These are phyloP conservation scores for Quercus engelmannii DNA, from an alignment of 306 rosid genomes.

Conservation along the genomic window DNA sequence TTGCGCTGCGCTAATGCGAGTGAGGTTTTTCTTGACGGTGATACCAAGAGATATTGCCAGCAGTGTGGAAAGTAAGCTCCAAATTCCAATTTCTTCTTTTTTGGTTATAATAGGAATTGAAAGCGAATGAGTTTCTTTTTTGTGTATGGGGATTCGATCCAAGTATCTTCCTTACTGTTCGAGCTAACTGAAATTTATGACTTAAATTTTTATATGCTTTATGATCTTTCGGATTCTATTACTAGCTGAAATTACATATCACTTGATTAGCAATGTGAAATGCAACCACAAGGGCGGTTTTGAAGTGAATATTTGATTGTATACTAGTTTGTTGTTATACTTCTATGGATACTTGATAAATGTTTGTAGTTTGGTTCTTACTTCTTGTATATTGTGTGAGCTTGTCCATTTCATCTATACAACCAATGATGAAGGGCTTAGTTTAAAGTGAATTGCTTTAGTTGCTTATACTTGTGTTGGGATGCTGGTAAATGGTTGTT, in stretches of 20 bases:
- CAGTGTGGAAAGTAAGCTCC: slow-evolving; percentile 93
- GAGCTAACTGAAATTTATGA: too few species aligned
- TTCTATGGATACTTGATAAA: not conserved
- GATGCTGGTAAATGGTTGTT: not conserved
- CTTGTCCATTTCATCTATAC: not conserved
- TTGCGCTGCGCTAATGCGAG: slow-evolving; percentile 74
- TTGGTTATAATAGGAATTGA: too few species aligned
- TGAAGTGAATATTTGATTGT: not conserved
- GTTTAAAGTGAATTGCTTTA: not conserved
- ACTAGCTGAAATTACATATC: too few species aligned
- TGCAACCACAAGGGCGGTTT: not conserved
- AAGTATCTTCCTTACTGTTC: too few species aligned
- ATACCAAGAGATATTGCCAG: slow-evolving; percentile 79
- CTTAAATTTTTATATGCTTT: not conserved
- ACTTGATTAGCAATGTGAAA: too few species aligned
- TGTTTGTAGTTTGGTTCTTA: not conserved
- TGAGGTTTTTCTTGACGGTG: slow-evolving; percentile 58
- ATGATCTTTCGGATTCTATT: not conserved
- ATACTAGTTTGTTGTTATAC: not conserved
- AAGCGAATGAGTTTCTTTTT: too few species aligned
- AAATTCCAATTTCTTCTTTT: too few species aligned
- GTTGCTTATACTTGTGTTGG: not conserved
- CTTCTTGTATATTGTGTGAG: not conserved
- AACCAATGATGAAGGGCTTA: not conserved
- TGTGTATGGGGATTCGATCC: too few species aligned